Conservation (phyloP, 1,284 basidiomycete genomes). For the Fomitopsis schrenkii region DNA sequence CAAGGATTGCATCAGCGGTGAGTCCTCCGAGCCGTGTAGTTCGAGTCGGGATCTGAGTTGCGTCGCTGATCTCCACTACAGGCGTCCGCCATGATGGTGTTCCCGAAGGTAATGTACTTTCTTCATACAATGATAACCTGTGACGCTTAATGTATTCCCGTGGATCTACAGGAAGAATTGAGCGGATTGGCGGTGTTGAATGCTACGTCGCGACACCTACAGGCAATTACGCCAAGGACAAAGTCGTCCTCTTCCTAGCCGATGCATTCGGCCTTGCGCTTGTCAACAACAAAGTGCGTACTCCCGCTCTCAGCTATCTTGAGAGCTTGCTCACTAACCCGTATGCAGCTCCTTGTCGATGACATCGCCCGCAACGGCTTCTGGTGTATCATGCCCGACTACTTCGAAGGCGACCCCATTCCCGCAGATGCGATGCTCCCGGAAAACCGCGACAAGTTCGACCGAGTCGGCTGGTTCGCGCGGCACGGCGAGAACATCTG, state of each 20-base stretch:
- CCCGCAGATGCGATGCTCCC: constrained; percentile 31
- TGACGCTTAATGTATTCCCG: not conserved
- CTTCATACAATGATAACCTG: not conserved
- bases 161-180: constrained; percentile 32
- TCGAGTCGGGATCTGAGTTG: not conserved
- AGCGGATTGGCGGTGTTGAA: constrained; percentile 43
- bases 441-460: constrained; percentile 26
- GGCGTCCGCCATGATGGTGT: constrained; percentile 57
- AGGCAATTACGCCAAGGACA: constrained; percentile 47
- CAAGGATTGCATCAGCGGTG: not conserved
- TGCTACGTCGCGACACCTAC: constrained; percentile 49
- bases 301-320: not conserved
- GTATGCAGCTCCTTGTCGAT: constrained; percentile 56
- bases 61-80: constrained; percentile 13
- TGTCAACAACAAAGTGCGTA: constrained; percentile 44
- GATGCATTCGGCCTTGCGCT: constrained; percentile 67
- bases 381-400: constrained; percentile 57
- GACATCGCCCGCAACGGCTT: constrained; percentile 73
- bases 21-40: not conserved
- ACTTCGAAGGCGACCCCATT: constrained; percentile 57
- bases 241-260: constrained; percentile 52
- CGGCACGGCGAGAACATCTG: constrained; percentile 44
- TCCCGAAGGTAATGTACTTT: constrained; percentile 35
- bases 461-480: constrained; percentile 45
- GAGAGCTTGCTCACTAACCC: not conserved